Base-by-base conservation (phyloP, 2,329 filamentous ascomycete species). In the Akanthomyces muscarius region DNA sequence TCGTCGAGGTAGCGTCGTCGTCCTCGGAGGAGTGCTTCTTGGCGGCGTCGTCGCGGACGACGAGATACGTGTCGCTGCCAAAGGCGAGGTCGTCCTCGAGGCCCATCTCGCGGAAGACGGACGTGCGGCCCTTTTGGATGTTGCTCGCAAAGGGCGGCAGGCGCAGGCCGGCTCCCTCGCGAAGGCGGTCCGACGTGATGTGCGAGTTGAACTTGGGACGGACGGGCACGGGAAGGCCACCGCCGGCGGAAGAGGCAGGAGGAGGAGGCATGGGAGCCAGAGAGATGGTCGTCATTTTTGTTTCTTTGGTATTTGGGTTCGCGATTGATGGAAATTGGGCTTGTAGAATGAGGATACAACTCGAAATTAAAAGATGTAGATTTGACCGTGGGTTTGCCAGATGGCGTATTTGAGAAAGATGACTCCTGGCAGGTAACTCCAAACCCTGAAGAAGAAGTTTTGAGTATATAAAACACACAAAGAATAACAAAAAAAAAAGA, bases 91-190 rank as follows among this genome's bases (percentile, higher is more conserved):
- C 76, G 48, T 77, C 74, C 55, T 76, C 72, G 23, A 84, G 68
- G 5, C 81, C 82, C 47, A 80, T 69, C 70, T 85, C 82, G 68
- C 75, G 82, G 67, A 85, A 85, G 63, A 83, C 73, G 25, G 82
- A 84, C 66, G 74, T 79, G 55, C 82, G 77, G 48, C 77, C 80
- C 69, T 82, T 83, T 65, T 73, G 75, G 54, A 83, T 78, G 63
- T 78, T 82, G 67, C 74, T 74, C 47, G 74, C 71, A 66, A 81
- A 77, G 1, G 74, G 69, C 53, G 74, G 74, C 13, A 74, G 71
- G 58, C 72, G 67, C 14, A 77, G 72, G 41, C 70, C 69, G n/a
- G 76, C 77, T 63, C 78, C 74, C 69, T 83, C 81, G 65, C 81
- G 77, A 44, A 84, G 71, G 48, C 82, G 80, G 69, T 84, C 80